Evolutionary conservation across 179 eudicot genomes (phyloP).

Genomic region (Silene noctiflora): DNA sequence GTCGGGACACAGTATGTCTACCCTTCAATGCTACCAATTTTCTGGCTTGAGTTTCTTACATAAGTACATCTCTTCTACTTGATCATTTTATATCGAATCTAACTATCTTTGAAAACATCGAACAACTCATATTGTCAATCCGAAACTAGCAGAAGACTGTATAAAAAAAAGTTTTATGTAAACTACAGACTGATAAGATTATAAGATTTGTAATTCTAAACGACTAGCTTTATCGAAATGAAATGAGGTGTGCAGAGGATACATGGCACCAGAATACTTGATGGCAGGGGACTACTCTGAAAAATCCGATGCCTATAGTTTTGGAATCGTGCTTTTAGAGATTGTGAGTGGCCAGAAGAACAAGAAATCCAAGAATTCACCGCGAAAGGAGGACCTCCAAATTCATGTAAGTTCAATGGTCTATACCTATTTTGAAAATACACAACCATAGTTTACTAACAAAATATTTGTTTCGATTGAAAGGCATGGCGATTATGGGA

Average conservation of each 20-base stretch:
- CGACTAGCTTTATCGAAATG: no score
- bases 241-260: slow-evolving; percentile 14
- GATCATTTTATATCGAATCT: no score
- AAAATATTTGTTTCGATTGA: neutral
- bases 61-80: no score
- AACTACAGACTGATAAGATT: no score
- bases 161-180: no score
- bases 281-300: slow-evolving; percentile 19
- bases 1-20: slow-evolving; percentile 30
- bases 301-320: slow-evolving; percentile 24
- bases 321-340: slow-evolving; percentile 20
- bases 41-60: no score
- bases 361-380: neutral
- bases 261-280: slow-evolving; percentile 21
- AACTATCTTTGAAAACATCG: no score
- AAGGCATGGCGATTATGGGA: slow-evolving; percentile 34
- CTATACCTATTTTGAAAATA: neutral
- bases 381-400: neutral
- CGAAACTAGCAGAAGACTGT: no score
- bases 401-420: neutral
- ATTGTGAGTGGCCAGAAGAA: slow-evolving; percentile 11
- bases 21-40: neutral
- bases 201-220: no score
- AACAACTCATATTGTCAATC: no score
- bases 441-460: neutral